phyloP scores from a whole-genome alignment of 1,139 yeast genomes.

The Yamadazyma jaroonii region DNA sequence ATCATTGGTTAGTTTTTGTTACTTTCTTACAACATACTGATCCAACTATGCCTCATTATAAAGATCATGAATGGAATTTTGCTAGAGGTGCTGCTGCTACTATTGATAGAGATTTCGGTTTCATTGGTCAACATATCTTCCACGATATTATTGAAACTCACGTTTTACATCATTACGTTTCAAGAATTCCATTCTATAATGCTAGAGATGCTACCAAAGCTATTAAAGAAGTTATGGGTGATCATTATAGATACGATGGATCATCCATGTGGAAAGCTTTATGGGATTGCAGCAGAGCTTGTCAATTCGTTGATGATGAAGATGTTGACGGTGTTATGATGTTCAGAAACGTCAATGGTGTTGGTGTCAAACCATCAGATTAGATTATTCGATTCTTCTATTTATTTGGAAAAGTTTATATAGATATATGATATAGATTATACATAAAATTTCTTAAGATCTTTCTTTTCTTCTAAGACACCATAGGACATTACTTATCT shows the following conservation, averaged over 20 bases:
- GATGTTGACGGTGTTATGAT: constrained; percentile 61
- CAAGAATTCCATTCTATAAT: constrained; percentile 83
- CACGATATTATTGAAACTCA: constrained; percentile 91
- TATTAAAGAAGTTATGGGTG: constrained; percentile 79
- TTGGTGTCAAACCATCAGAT: constrained; percentile 32
- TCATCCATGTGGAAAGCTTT: constrained; percentile 73
- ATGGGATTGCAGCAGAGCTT: constrained; percentile 68
- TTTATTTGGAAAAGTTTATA: no score
- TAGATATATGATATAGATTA: no score
- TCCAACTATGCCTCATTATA: constrained; percentile 78
- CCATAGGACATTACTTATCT: no score
- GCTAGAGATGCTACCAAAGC: constrained; percentile 80
- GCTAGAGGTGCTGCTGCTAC: constrained; percentile 91
- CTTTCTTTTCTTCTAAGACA: no score
- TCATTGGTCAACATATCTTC: constrained; percentile 75
- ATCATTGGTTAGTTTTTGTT: constrained; percentile 87
- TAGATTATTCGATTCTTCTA: constrained; percentile 9
- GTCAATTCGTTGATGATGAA: constrained; percentile 79
- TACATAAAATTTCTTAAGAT: no score
- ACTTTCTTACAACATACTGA: constrained; percentile 85
- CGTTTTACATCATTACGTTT: constrained; percentile 80
- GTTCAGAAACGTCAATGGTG: constrained; percentile 68
- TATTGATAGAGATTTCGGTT: constrained; percentile 80
- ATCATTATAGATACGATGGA: constrained; percentile 63
- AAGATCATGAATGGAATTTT: constrained; percentile 72